phyloP scores from a whole-genome alignment of 73 alveolate genomes.

The Symbiodinium pilosum region DNA sequence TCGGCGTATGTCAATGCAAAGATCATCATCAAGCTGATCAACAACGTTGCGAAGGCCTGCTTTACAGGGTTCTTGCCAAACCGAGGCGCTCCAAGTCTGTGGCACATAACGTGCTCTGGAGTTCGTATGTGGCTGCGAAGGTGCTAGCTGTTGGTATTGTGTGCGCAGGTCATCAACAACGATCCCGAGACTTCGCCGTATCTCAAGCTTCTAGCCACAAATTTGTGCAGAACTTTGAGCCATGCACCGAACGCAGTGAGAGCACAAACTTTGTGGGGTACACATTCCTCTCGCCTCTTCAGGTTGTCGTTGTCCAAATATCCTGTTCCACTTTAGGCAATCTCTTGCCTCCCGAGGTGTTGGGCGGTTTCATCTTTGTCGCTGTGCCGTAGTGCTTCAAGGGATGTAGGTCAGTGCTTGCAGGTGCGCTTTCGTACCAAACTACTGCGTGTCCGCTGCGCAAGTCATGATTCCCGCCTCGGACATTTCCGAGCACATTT shows the following conservation, averaged over 20 bases:
- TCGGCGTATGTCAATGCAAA: constrained; percentile 99
- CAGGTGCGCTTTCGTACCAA: constrained; percentile 97
- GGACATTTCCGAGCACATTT: constrained; percentile 98
- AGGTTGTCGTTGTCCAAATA: too few relatives aligned
- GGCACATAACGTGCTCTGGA: too few relatives aligned
- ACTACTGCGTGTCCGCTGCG: constrained; percentile 99
- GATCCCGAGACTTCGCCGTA: constrained; percentile 98
- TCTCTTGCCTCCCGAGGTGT: too few relatives aligned
- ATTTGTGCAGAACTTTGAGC: too few relatives aligned
- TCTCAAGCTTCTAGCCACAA: constrained; percentile 97
- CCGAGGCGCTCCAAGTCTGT: neutral
- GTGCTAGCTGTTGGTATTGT: neutral
- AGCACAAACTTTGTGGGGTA: too few relatives aligned
- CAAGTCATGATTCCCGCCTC: constrained; percentile 99
- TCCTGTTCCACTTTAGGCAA: too few relatives aligned
- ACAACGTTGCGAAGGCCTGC: constrained; percentile 97
- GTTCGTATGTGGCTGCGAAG: neutral
- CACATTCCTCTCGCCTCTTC: too few relatives aligned
- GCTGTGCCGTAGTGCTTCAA: too few relatives aligned
- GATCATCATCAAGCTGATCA: constrained; percentile 98
- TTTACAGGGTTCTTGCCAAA: constrained; percentile 49
- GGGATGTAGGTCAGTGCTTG: too few relatives aligned
- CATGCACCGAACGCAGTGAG: too few relatives aligned
- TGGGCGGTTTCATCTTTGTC: too few relatives aligned
- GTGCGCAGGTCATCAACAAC: constrained; percentile 97